Conservation (phyloP, 192 early-diverging fungal genomes). For the Pecoramyces ruminantium region DNA sequence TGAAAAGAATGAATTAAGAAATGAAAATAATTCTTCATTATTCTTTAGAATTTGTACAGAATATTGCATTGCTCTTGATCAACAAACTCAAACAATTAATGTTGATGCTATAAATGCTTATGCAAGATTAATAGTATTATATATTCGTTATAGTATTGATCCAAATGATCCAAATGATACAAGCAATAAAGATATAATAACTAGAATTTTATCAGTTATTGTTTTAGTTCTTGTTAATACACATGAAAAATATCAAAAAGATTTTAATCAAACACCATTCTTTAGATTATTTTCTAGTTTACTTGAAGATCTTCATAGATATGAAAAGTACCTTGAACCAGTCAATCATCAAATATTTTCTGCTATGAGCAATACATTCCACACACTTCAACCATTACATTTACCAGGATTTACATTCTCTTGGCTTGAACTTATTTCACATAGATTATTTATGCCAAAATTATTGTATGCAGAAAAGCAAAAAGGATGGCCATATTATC, state of each 20-base stretch:
- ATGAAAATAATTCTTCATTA: constrained; percentile 55
- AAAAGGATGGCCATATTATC: constrained; percentile 78
- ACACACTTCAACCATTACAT: constrained; percentile 62
- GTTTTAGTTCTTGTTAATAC: constrained; percentile 66
- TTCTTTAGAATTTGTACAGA: constrained; percentile 88
- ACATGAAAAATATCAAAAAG: constrained; percentile 57
- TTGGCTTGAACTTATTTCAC: constrained; percentile 87
- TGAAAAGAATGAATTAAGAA: constrained; percentile 56
- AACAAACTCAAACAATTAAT: constrained; percentile 12
- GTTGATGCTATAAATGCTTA: constrained; percentile 88
- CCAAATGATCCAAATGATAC: constrained; percentile 25
- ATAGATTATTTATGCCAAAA: constrained; percentile 81
- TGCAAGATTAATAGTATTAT: constrained; percentile 64
- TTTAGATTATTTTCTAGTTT: constrained; percentile 74
- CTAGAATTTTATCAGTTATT: constrained; percentile 72
- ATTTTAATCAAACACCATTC: constrained; percentile 82
- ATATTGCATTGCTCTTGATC: constrained; percentile 31
- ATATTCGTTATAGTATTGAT: constrained; percentile 55
- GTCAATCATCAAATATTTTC: constrained; percentile 60
- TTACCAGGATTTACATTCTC: constrained; percentile 88
- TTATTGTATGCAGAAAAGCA: constrained; percentile 55
- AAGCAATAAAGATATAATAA: constrained; percentile 28
- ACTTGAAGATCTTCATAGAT: constrained; percentile 56
- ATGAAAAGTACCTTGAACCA: constrained; percentile 39
- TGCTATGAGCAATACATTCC: constrained; percentile 58